Base-by-base conservation (phyloP, 306 rosid genomes). In the Rosa multiflora region DNA sequence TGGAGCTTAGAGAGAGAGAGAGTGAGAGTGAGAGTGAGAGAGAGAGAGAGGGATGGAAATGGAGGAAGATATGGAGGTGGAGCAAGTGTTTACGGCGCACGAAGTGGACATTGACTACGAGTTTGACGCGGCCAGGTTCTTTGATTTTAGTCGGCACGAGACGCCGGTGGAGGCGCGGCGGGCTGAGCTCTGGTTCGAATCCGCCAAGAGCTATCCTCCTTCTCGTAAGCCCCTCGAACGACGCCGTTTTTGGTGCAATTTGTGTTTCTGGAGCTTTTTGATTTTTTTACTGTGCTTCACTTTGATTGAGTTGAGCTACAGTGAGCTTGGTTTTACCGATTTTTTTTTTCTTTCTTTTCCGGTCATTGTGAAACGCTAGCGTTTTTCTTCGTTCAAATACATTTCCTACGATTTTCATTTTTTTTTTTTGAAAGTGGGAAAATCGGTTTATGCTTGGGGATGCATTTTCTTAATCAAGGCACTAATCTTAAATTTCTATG, bases 21-120 rank as follows among this genome's bases (percentile, higher is more conserved):
- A 29, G n/a, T n/a, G n/a, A n/a, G n/a, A n/a, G n/a, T n/a, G n/a
- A n/a, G 77, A 48, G 42, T 51, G 61, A 14, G 76, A n/a, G 7
- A 0, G 44, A 0, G 44, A 6, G 76, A 29, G 32, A 29, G 37
- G 79, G 63, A 75, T 61, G 77, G 86, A 79, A 63, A 75, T 61
- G 84, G 91, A 79, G 40, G 84, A 79, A 18, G 92, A 82, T 64
- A 86, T 86, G 89, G 92, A 88, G 79, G 78, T 77, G 72, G 88
- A 86, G 64, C 76, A 72, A 47, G 84, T 88, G 67, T 85, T 86
- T 56, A 86, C 73, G 72, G 92, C 87, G 32, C 67, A 58, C 56
- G 92, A 88, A 79, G 82, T 86, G n/a, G 92, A 88, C 81, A 42
- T 82, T 58, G 90, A 86, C 40, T 88, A 88, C 78, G 92, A 88